A percentile compares a stretch with the other conserved stretches of the same genome.
phyloP scores from a whole-genome alignment of 495 filamentous ascomycete genomes.

The Pyrenula aspistea region DNA sequence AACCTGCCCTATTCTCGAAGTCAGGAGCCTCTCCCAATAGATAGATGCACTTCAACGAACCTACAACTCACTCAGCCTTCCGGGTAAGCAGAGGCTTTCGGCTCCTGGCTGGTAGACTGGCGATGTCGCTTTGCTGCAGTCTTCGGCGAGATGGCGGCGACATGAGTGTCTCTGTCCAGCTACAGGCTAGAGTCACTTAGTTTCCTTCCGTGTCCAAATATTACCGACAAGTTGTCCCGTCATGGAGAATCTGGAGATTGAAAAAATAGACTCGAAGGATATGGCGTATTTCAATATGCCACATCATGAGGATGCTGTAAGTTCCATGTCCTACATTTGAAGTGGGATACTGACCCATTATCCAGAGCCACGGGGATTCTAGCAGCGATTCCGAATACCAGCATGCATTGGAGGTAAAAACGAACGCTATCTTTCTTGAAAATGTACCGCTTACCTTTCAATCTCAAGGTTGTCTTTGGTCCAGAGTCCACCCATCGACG shows the following conservation, averaged over 20 bases:
- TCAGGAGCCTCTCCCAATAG: no score
- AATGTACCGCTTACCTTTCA: conserved; percentile 5
- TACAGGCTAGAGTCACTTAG: background rate
- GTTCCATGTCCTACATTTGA: background rate
- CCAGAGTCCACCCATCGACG: conserved; percentile 60
- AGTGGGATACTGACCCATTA: background rate
- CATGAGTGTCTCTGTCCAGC: background rate
- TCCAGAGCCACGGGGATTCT: conserved; percentile 16
- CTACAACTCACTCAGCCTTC: no score
- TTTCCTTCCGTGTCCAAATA: background rate
- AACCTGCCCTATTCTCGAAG: no score
- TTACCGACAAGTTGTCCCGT: background rate
- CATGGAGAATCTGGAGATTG: background rate
- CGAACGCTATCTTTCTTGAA: background rate
- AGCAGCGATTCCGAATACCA: conserved; percentile 31
- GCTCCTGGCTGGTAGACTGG: no score
- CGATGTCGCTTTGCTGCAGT: background rate
- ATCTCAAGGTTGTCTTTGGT: conserved; percentile 60
- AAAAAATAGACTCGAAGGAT: background rate
- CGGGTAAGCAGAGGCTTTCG: no score
- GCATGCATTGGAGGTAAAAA: conserved; percentile 35
- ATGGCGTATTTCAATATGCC: background rate
- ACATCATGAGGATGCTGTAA: background rate
- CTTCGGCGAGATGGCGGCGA: background rate
- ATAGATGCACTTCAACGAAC: no score